Base-by-base conservation (phyloP, 1,284 basidiomycete genomes). In the Malassezia caprae region DNA sequence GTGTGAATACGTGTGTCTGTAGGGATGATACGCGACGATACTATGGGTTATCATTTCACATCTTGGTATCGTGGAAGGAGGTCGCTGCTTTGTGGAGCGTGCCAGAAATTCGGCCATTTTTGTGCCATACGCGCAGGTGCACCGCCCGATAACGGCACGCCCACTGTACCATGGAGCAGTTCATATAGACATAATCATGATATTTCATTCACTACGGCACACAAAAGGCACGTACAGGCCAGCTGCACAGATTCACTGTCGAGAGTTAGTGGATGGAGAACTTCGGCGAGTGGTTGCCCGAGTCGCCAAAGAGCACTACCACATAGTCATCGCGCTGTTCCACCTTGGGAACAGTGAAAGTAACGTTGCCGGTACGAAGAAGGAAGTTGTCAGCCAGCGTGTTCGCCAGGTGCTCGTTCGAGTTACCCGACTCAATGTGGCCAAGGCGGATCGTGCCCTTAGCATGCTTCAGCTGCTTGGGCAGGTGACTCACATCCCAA, bases 301-400 rank as follows among this genome's bases (percentile, higher is more conserved):
- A 58, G 53, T 65, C 64, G 21, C 64, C 64, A 23, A 65, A 54
- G 28, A 65, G 53, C 8, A 65, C 64, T 10, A 65, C 58, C 30
- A 64, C 58, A 51, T 65, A 65, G 51, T 61, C 58, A 44, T 59
- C 28, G 17, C 64, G 53, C 23, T 37, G 34, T 19, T 50, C 44
- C 17, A 59, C 35, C 30, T 58, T 32, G 11, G 64, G 64, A 10
- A 65, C 37, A 12, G 45, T 58, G 40, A 65, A 53, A 4, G 40
- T 41, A 13, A 58, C 55, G 19, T 51, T 47, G 24, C 57, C 60
- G 12, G n/a, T 35, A 12, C 37, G 35, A 21, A 64, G 43, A 13
- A 35, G 35, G 48, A 65, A 62, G 30, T 51, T 45, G 13, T 55
- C 30, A 2, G 62, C 64, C 11, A 65, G 49, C 17, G 59, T 64